A percentile compares a stretch with the other conserved stretches of the same genome.
Evolutionary conservation across 1,139 yeast genomes (phyloP).

Genomic region (Nakaseomyces bracarensis): DNA sequence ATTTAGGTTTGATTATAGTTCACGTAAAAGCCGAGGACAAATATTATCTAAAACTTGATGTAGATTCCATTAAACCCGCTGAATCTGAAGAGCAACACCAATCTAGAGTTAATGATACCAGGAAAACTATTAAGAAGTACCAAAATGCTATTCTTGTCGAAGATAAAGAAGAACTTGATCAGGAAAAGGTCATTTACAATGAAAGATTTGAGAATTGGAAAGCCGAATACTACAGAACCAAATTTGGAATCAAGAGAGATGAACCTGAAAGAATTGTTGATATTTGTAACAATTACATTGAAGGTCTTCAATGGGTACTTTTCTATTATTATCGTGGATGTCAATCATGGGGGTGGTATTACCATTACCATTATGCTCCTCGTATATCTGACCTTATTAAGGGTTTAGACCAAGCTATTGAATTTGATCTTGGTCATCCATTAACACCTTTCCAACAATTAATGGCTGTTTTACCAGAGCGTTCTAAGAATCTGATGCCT

Average conservation of each 20-base stretch:
- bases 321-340: conserved; percentile 83
- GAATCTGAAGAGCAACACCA: conserved; percentile 58
- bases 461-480: conserved; percentile 95
- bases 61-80: conserved; percentile 62
- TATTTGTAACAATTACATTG: conserved; percentile 75
- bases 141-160: conserved; percentile 63
- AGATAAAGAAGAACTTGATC: conserved; percentile 52
- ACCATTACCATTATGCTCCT: conserved; percentile 82
- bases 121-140: conserved; percentile 49
- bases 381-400: conserved; percentile 74
- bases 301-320: conserved; percentile 94
- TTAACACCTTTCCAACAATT: conserved; percentile 92
- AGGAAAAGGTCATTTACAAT: conserved; percentile 58
- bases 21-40: conserved; percentile 50
- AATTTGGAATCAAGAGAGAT: conserved; percentile 52
- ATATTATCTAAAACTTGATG: conserved; percentile 53
- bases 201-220: conserved; percentile 77
- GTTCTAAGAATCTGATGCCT: conserved; percentile 79
- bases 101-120: conserved; percentile 37
- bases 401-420: conserved; percentile 56
- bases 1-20: conserved; percentile 55
- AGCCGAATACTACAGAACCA: conserved; percentile 67
- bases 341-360: conserved; percentile 94
- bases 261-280: conserved; percentile 49
- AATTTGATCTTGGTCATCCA: conserved; percentile 66